A percentile compares a stretch with the other conserved stretches of the same genome.
Conservation (phyloP, 2,329 filamentous ascomycete species). For the Nemania abortiva region DNA sequence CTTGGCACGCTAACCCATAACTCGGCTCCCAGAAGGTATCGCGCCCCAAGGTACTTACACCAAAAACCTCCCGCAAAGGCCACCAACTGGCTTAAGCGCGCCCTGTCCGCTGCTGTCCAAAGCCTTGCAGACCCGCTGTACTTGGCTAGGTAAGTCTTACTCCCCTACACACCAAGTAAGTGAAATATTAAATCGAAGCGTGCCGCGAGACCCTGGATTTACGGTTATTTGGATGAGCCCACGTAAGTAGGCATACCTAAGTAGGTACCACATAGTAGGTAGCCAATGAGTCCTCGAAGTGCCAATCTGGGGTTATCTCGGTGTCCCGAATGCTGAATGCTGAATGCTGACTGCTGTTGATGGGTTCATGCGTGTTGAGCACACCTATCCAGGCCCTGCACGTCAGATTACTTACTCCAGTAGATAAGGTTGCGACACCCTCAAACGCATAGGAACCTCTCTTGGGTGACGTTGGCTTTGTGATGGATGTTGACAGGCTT, state of each 20-base stretch:
- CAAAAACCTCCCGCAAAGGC: too few species aligned
- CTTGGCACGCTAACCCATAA: too few species aligned
- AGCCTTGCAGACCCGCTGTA: too few species aligned
- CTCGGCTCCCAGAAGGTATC: too few species aligned
- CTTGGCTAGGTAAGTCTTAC: too few species aligned
- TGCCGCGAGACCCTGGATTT: background rate
- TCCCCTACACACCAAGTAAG: too few species aligned
- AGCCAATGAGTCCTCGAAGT: background rate
- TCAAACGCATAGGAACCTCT: background rate
- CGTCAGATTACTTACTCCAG: slow-evolving; percentile 1
- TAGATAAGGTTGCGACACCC: background rate
- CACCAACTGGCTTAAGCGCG: too few species aligned
- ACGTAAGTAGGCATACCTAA: background rate
- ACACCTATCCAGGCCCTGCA: slow-evolving; percentile 6
- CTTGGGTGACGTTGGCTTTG: background rate
- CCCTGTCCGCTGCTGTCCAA: too few species aligned
- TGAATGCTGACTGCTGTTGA: background rate
- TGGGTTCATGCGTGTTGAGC: background rate
- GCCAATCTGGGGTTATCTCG: background rate
- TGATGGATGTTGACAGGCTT: background rate
- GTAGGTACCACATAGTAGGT: background rate
- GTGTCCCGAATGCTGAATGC: background rate
- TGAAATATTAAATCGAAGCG: background rate
- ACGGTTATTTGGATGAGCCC: background rate
- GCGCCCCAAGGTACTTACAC: too few species aligned